Conservation (phyloP, 345 rosid species). For the Eucalyptus sideroxylon region DNA sequence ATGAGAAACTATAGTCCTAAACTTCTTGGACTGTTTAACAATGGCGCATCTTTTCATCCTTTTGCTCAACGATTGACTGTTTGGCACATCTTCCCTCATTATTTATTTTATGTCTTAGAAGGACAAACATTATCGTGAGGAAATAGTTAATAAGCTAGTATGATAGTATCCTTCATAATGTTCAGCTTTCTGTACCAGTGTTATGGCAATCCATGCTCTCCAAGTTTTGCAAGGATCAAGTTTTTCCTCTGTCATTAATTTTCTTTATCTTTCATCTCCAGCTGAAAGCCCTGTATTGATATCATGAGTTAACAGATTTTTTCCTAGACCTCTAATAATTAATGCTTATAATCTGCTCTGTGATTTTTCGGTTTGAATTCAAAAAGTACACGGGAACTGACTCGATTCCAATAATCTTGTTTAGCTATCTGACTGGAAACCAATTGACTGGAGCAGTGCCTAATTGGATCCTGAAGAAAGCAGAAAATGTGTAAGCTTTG, state of each 20-base stretch:
- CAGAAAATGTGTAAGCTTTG: neutral
- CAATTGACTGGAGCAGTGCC: neutral
- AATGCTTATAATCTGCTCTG: neutral
- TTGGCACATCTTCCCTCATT: neutral
- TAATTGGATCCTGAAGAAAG: neutral
- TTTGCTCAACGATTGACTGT: neutral
- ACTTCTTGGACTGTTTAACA: neutral
- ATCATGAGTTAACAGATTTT: neutral
- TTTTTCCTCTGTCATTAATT: neutral
- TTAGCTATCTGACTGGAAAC: constrained; percentile 1
- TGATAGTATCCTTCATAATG: neutral
- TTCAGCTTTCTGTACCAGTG: neutral
- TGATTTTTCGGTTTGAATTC: neutral
- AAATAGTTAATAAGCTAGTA: neutral
- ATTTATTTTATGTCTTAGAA: neutral
- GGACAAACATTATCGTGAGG: neutral
- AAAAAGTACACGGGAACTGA: neutral
- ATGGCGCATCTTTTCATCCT: neutral
- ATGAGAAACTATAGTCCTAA: neutral
- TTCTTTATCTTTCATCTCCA: neutral
- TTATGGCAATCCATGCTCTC: neutral
- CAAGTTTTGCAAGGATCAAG: neutral
- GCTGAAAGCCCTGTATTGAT: neutral
- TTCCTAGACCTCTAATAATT: neutral
- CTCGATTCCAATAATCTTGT: neutral